phyloP scores from a whole-genome alignment of 768 basidiomycete species.

The Tylopilus sp. region DNA sequence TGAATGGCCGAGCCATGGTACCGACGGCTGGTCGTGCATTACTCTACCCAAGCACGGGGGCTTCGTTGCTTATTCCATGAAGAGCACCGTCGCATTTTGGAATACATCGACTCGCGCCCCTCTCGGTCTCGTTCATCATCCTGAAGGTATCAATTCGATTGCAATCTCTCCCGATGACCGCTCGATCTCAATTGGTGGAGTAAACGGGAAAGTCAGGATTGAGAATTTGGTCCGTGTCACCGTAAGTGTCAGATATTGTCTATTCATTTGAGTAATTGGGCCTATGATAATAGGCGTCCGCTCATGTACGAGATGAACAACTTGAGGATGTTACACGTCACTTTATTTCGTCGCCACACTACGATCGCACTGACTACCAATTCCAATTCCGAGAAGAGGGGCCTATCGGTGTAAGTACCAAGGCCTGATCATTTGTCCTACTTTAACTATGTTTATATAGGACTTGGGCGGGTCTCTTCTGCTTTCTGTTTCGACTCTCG shows the following conservation, averaged over 20 bases:
- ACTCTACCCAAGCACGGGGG: background rate
- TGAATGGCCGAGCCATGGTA: background rate
- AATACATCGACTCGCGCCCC: background rate
- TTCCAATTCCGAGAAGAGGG: no score
- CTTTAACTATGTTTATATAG: no score
- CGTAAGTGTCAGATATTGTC: background rate
- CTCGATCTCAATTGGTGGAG: background rate
- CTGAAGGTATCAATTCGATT: background rate
- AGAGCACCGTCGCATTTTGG: background rate
- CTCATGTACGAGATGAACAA: no score
- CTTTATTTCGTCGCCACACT: no score
- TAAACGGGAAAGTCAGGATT: background rate
- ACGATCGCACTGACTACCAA: no score
- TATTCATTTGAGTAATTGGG: background rate
- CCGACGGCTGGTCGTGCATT: background rate
- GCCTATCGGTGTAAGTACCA: no score
- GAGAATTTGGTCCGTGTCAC: background rate
- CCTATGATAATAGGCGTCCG: no score
- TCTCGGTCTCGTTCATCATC: background rate
- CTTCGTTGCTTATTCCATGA: background rate
- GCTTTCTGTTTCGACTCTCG: no score
- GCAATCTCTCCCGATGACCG: background rate
- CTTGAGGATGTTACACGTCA: no score
- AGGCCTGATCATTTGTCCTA: no score
- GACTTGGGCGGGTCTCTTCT: no score